Percentiles rank a stretch among this genome's conserved stretches.
Conservation (phyloP, 176 grass and related monocot species). For the Cenchrus fungigraminus region DNA sequence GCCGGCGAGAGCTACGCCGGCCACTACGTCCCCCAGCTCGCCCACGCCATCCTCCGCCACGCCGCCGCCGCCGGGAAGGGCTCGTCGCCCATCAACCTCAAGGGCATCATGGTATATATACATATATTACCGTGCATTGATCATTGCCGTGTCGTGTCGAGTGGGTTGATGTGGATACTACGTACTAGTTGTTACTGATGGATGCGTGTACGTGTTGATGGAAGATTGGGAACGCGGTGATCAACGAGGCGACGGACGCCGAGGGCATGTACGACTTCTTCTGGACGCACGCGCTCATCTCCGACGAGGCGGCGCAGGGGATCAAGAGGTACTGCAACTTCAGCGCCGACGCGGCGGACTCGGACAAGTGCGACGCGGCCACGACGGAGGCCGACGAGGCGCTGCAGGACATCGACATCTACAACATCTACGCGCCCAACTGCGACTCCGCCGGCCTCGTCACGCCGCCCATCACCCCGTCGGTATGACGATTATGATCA, state of each 20-base stretch:
- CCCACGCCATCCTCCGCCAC: constrained; percentile 62
- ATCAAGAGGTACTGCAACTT: constrained; percentile 80
- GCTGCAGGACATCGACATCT: constrained; percentile 63
- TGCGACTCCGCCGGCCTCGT: constrained; percentile 47
- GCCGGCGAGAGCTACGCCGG: constrained; percentile 90
- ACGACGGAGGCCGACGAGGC: neutral
- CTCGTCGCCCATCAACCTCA: constrained; percentile 64
- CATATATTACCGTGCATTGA: neutral
- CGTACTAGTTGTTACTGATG: neutral
- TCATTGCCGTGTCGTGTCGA: neutral
- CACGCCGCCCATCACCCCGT: constrained; percentile 49
- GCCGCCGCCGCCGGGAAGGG: constrained; percentile 16
- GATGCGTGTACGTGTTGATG: neutral
- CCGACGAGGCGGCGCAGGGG: constrained; percentile 51
- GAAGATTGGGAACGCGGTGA: constrained; percentile 90
- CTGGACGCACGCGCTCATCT: constrained; percentile 95
- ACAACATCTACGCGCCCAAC: constrained; percentile 90
- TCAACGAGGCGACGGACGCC: constrained; percentile 66
- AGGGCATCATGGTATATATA: constrained; percentile 72
- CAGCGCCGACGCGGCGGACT: neutral
- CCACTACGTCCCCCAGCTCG: constrained; percentile 88
- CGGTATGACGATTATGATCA: constrained; percentile 35
- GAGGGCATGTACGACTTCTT: constrained; percentile 82
- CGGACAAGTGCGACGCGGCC: constrained; percentile 29
- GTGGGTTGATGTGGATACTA: neutral